Evolutionary conservation across 164 flowering plant genomes (phyloP).

Genomic region (Paratinospora sagittata): DNA sequence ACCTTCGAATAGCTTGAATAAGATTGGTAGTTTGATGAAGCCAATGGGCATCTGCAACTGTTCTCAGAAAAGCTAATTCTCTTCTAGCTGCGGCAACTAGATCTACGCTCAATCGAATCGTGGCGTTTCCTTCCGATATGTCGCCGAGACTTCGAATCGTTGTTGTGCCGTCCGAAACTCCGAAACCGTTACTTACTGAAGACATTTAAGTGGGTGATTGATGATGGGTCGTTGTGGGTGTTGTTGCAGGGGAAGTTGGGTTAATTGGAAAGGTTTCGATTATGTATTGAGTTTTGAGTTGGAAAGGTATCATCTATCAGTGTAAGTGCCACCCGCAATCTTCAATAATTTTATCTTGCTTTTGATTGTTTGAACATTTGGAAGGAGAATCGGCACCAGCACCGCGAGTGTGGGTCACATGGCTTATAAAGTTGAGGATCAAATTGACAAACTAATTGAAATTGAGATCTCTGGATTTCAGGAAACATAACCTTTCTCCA

Average conservation of each 20-base stretch:
- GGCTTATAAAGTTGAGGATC: too few species aligned
- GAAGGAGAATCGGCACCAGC: background rate
- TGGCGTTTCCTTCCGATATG: conserved; percentile 29
- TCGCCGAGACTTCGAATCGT: conserved; percentile 32
- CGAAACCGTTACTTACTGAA: conserved; percentile 1
- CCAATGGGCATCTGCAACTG: conserved; percentile 55
- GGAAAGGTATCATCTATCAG: too few species aligned
- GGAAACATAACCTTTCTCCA: too few species aligned
- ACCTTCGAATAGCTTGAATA: conserved; percentile 69
- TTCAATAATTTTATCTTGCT: background rate
- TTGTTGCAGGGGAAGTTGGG: background rate
- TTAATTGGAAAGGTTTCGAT: background rate
- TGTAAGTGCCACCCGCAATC: background rate
- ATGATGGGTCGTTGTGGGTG: too few species aligned
- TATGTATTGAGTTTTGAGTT: too few species aligned
- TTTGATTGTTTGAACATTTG: background rate
- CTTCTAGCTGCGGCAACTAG: conserved; percentile 71
- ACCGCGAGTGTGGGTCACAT: background rate
- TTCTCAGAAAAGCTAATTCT: conserved; percentile 45
- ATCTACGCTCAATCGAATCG: conserved; percentile 44
- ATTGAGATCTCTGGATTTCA: too few species aligned
- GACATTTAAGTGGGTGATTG: background rate
- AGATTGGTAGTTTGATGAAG: conserved; percentile 43
- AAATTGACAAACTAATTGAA: too few species aligned
- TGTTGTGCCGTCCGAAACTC: background rate